phyloP scores from a whole-genome alignment of 495 filamentous ascomycete species.

The Darksidea phi region DNA sequence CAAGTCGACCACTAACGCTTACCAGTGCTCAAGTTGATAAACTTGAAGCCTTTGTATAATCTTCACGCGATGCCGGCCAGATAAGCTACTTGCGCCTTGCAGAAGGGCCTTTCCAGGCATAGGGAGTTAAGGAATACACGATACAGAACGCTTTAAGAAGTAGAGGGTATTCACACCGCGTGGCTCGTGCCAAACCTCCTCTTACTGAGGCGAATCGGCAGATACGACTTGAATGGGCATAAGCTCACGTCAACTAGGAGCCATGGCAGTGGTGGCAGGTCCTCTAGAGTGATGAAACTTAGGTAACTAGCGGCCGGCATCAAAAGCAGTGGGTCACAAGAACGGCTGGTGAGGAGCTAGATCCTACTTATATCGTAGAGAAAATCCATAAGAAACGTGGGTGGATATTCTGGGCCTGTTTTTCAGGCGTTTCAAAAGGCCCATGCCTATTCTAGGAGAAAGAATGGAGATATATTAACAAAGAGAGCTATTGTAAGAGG shows the following conservation, averaged over 20 bases:
- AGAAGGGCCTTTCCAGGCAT: too few species aligned
- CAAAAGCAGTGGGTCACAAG: conserved; percentile 27
- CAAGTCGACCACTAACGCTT: not conserved
- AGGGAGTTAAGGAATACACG: too few species aligned
- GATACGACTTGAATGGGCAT: not conserved
- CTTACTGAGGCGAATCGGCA: conserved; percentile 3
- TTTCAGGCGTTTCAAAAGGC: conserved; percentile 24
- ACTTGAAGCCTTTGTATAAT: too few species aligned
- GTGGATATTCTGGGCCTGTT: conserved; percentile 39
- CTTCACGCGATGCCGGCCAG: too few species aligned
- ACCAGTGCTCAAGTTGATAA: not conserved
- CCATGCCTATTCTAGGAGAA: conserved; percentile 37
- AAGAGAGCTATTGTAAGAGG: conserved; percentile 3
- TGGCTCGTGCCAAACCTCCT: conserved; percentile 16
- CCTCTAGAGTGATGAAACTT: conserved; percentile 29
- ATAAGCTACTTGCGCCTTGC: too few species aligned
- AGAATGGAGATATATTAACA: conserved; percentile 27
- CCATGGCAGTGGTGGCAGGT: conserved; percentile 17
- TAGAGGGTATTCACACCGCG: conserved; percentile 4
- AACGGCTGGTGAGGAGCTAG: conserved; percentile 24
- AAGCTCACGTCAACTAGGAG: conserved; percentile 12
- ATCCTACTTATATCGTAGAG: conserved; percentile 33
- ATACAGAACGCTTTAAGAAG: not conserved
- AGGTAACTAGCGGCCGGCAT: conserved; percentile 18
- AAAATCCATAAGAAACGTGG: conserved; percentile 27